phyloP scores from a whole-genome alignment of 2,329 filamentous ascomycete species.

The Anthostomella pinea region DNA sequence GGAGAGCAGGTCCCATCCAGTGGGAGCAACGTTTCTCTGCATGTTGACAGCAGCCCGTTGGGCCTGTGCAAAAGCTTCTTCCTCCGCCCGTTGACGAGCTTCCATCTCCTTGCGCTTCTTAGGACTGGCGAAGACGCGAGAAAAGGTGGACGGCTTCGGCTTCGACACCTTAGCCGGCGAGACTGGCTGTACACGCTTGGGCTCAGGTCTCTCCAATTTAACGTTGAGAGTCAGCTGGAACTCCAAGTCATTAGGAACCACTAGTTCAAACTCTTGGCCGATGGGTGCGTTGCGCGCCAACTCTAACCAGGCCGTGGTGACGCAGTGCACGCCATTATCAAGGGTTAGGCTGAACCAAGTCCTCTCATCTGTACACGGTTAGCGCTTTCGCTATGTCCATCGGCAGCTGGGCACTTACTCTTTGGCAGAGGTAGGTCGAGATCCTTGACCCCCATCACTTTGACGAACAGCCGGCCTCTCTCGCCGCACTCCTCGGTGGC shows the following conservation, averaged over 20 bases:
- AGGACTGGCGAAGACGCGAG: constrained; percentile 86
- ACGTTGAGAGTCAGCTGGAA: constrained; percentile 97
- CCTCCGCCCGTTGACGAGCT: constrained; percentile 76
- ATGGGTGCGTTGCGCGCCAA: constrained; percentile 89
- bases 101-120: constrained; percentile 97
- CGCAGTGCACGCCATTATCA: constrained; percentile 97
- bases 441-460: constrained; percentile 97
- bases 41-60: constrained; percentile 64
- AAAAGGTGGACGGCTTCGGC: constrained; percentile 83
- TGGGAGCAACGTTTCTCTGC: constrained; percentile 61
- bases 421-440: constrained; percentile 86
- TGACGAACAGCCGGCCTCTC: constrained; percentile 89
- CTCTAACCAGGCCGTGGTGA: constrained; percentile 94
- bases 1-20: constrained; percentile 82
- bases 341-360: constrained; percentile 94
- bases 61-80: constrained; percentile 66
- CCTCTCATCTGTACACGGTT: constrained; percentile 64
- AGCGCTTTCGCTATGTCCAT: constrained; percentile 3
- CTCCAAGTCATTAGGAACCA: constrained; percentile 96
- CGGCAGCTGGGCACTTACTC: constrained; percentile 56
- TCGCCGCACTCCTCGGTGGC: constrained; percentile 76
- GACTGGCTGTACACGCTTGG: constrained; percentile 48
- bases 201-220: constrained; percentile 80
- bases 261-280: constrained; percentile 95
- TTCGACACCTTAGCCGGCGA: constrained; percentile 63